Percentiles rank a stretch among this genome's conserved stretches.
Conservation (phyloP, 2,329 filamentous ascomycete genomes). For the Penicillium sp. region DNA sequence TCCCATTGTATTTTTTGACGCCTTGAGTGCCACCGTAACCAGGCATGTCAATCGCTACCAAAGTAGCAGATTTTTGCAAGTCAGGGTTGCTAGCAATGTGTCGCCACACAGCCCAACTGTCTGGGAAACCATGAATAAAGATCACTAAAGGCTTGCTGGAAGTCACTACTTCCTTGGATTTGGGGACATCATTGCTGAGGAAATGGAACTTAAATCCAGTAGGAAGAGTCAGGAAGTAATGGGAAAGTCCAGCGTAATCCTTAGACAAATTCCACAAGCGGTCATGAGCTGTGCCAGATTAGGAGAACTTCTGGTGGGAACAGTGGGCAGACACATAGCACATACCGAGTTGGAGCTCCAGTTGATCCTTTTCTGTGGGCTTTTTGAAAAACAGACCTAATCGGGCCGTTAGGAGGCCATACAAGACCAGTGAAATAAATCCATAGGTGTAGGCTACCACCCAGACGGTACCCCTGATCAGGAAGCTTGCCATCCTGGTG, state of each 20-base stretch:
- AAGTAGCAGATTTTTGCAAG: conserved; percentile 40
- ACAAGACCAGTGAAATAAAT: conserved; percentile 36
- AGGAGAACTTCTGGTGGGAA: not conserved
- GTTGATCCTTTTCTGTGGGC: conserved; percentile 39
- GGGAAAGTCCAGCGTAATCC: conserved; percentile 47
- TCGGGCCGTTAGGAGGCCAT: conserved; percentile 18
- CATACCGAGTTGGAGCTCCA: conserved; percentile 8
- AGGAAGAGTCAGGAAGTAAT: conserved; percentile 53
- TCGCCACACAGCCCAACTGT: conserved; percentile 58
- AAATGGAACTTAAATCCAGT: conserved; percentile 57
- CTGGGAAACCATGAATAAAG: conserved; percentile 61
- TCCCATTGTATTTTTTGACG: conserved; percentile 50
- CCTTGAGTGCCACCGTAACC: conserved; percentile 60
- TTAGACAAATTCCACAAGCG: conserved; percentile 56
- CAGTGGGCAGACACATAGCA: too few relatives aligned
- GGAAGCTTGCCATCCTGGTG: not conserved
- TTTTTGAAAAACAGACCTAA: conserved; percentile 22
- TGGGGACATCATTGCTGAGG: conserved; percentile 42
- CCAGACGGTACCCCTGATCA: conserved; percentile 19
- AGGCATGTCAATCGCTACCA: conserved; percentile 59
- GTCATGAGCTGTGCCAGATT: conserved; percentile 46
- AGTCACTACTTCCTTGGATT: conserved; percentile 18
- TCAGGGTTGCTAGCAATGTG: conserved; percentile 45
- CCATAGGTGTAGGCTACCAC: conserved; percentile 33
- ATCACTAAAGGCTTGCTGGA: conserved; percentile 46